Percentiles rank a stretch among this genome's conserved stretches.
These are phyloP conservation scores for Suhomyces sp. DNA, from an alignment of 805 yeast genomes.

Conservation along the genomic window DNA sequence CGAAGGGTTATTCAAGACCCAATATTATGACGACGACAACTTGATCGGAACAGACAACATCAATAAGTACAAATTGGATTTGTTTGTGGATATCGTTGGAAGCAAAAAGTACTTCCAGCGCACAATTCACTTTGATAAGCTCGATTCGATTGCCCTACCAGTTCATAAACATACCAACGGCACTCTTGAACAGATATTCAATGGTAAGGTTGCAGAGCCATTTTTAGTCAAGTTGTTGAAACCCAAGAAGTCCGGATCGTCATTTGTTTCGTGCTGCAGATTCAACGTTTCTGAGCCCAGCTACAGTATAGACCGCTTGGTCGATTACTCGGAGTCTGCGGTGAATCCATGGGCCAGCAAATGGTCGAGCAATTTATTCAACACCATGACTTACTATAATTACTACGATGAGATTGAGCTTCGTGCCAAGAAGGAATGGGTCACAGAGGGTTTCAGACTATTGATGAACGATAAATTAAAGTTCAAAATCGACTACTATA, in stretches of 20 bases:
- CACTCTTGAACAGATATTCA: slow-evolving; percentile 21
- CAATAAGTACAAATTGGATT: slow-evolving; percentile 29
- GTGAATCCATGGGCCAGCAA: slow-evolving; percentile 35
- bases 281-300: slow-evolving; percentile 29
- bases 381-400: slow-evolving; percentile 28
- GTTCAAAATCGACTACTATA: slow-evolving; percentile 27
- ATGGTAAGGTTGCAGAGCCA: slow-evolving; percentile 28
- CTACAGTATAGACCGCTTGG: slow-evolving; percentile 30
- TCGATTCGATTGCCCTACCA: slow-evolving; percentile 32
- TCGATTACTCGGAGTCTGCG: slow-evolving; percentile 17
- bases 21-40: slow-evolving; percentile 17
- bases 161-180: slow-evolving; percentile 16
- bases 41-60: slow-evolving; percentile 18
- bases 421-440: slow-evolving; percentile 27
- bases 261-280: slow-evolving; percentile 35
- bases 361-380: slow-evolving; percentile 34
- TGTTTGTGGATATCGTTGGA: slow-evolving; percentile 40
- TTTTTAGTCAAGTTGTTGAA: slow-evolving; percentile 34
- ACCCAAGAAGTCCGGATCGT: slow-evolving; percentile 32
- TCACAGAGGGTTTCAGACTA: slow-evolving; percentile 29
- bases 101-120: slow-evolving; percentile 35
- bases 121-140: slow-evolving; percentile 23
- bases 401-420: slow-evolving; percentile 34
- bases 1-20: slow-evolving; percentile 27
- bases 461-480: slow-evolving; percentile 25